Evolutionary conservation across 371 early-diverging fungal genomes (phyloP).

Genomic region (Fennellomyces sp.): DNA sequence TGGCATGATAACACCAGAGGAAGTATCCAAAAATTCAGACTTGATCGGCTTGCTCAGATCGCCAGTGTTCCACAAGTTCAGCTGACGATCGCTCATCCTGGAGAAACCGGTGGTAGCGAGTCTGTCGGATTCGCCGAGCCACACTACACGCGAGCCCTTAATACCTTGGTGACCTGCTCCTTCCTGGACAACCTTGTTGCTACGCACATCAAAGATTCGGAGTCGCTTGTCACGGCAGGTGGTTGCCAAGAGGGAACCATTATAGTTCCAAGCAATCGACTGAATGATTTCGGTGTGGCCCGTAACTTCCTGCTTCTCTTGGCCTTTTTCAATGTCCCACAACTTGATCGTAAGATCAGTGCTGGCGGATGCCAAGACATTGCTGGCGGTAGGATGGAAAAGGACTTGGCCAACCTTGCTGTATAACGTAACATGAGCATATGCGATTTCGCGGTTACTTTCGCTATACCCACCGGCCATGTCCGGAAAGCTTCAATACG

Average conservation of each 20-base stretch:
- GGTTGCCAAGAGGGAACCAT: conserved; percentile 87
- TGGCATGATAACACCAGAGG: conserved; percentile 96
- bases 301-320: conserved; percentile 83
- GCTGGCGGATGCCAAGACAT: conserved; percentile 88
- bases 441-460: not conserved
- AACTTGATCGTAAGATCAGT: conserved; percentile 93
- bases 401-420: conserved; percentile 96
- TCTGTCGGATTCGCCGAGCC: conserved; percentile 86
- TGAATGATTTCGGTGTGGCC: conserved; percentile 94
- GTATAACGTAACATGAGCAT: not conserved
- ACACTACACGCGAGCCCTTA: conserved; percentile 93
- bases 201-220: conserved; percentile 91
- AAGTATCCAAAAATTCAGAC: conserved; percentile 83
- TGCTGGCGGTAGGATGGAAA: conserved; percentile 96
- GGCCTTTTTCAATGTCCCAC: conserved; percentile 96
- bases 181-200: conserved; percentile 83
- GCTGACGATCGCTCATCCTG: conserved; percentile 89
- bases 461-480: conserved; percentile 51
- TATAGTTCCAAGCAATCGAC: conserved; percentile 87
- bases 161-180: conserved; percentile 91
- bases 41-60: conserved; percentile 81
- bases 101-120: conserved; percentile 95
- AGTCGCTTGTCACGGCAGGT: conserved; percentile 96
- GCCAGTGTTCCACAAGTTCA: conserved; percentile 85
- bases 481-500: conserved; percentile 67